These are phyloP conservation scores for Kickxella alabastrina DNA, from an alignment of 192 early-diverging fungal species.

Conservation along the genomic window DNA sequence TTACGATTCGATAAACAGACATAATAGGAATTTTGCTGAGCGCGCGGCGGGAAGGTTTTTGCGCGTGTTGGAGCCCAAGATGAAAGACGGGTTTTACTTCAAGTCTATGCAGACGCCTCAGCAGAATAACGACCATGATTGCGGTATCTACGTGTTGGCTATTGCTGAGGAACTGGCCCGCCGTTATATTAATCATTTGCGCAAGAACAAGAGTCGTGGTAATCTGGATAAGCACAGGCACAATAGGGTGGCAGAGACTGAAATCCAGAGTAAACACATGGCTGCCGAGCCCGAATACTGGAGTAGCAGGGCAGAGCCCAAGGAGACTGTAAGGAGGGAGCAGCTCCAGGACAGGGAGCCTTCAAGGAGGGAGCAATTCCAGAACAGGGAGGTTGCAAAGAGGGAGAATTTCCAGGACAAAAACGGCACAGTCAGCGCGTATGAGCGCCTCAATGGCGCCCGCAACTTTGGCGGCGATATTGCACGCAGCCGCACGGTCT, in stretches of 20 bases:
- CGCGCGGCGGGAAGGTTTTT: constrained; percentile 44
- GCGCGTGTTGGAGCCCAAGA: constrained; percentile 33
- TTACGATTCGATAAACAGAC: constrained; percentile 46
- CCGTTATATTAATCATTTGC: constrained; percentile 41
- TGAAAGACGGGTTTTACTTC: constrained; percentile 48
- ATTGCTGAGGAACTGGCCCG: constrained; percentile 49
- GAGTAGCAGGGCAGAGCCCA: no score
- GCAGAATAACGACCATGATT: constrained; percentile 52
- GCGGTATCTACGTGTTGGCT: constrained; percentile 48
- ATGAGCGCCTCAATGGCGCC: constrained; percentile 12
- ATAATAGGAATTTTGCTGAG: constrained; percentile 48
- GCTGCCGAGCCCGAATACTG: no score
- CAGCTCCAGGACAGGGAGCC: no score
- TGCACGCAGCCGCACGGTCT: not conserved
- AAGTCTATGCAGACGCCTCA: constrained; percentile 54
- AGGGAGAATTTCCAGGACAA: not conserved
- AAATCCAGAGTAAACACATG: no score
- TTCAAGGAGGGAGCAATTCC: no score
- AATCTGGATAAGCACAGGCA: not conserved
- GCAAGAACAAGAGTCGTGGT: not conserved
- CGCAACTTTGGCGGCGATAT: constrained; percentile 15
- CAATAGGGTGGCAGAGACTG: not conserved
- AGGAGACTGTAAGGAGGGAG: no score
- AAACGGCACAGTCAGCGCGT: not conserved
- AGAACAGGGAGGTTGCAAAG: constrained; percentile 1